Evolutionary conservation across 345 rosid species (phyloP).

Genomic region (Salix dunnii): DNA sequence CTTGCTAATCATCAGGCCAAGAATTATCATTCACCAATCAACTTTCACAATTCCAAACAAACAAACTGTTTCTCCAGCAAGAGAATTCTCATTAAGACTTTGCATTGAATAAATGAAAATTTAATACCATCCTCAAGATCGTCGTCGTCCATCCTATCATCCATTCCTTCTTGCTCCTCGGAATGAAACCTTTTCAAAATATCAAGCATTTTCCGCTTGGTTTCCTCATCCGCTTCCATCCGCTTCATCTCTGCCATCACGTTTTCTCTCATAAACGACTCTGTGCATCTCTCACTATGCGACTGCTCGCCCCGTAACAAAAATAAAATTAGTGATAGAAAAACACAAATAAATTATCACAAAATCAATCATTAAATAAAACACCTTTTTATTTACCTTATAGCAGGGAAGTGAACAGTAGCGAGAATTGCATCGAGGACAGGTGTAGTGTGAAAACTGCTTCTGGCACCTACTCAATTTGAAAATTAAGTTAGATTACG

Average conservation of each 20-base stretch:
- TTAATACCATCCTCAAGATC: not conserved
- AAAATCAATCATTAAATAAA: not conserved
- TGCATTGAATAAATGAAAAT: too few species aligned
- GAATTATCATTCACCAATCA: not conserved
- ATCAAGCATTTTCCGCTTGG: constrained; percentile 68
- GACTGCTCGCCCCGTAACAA: constrained; percentile 36
- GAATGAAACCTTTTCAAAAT: constrained; percentile 72
- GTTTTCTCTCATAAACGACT: constrained; percentile 89
- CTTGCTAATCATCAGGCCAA: not conserved
- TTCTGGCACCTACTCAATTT: constrained; percentile 57
- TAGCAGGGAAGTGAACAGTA: constrained; percentile 83
- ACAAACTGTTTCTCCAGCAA: not conserved
- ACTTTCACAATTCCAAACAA: not conserved
- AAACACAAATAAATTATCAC: not conserved
- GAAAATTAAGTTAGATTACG: not conserved
- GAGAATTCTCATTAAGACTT: not conserved
- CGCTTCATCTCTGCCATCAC: constrained; percentile 67
- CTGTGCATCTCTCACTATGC: constrained; percentile 81
- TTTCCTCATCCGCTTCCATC: constrained; percentile 56
- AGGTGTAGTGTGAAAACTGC: constrained; percentile 87
- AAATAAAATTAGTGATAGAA: not conserved
- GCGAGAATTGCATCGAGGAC: constrained; percentile 90
- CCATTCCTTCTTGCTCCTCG: constrained; percentile 43
- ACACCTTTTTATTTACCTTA: constrained; percentile 13
- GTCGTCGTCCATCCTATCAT: constrained; percentile 46